Conservation (phyloP, 2,329 filamentous ascomycete species). For the Trichoderma lentiforme region DNA sequence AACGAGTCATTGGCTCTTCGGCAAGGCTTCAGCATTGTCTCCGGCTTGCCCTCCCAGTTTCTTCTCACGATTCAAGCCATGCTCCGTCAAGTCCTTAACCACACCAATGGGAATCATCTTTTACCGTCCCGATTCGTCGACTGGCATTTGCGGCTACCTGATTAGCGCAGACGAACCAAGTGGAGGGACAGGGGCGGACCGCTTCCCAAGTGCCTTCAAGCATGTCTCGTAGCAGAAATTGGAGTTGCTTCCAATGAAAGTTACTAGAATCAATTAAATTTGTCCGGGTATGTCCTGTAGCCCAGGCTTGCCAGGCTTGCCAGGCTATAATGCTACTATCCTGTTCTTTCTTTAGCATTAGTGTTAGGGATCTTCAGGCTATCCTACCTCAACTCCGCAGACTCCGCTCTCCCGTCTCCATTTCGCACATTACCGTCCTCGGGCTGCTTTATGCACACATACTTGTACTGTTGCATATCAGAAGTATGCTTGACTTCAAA, state of each 20-base stretch:
- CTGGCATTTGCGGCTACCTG: neutral
- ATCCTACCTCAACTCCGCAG: neutral
- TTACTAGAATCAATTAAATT: neutral
- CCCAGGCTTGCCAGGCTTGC: neutral
- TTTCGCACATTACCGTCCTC: neutral
- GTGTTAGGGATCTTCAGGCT: neutral
- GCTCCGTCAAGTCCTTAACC: neutral
- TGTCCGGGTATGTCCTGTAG: neutral
- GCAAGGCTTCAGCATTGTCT: neutral
- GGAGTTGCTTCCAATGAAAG: neutral
- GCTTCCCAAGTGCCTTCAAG: neutral
- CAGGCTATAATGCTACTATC: neutral
- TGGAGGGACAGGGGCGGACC: conserved; percentile 6
- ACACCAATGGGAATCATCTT: neutral
- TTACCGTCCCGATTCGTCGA: neutral
- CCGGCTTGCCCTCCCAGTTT: neutral
- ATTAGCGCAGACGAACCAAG: neutral
- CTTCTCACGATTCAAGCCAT: neutral
- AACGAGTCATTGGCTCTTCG: neutral
- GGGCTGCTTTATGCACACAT: neutral
- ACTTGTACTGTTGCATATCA: neutral
- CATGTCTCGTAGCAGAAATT: neutral
- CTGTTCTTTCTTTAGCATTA: neutral
- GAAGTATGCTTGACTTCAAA: neutral
- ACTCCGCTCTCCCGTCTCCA: neutral